Evolutionary conservation across 2,329 filamentous ascomycete species (phyloP).

Genomic region (Fusarium brevicatenulatum): DNA sequence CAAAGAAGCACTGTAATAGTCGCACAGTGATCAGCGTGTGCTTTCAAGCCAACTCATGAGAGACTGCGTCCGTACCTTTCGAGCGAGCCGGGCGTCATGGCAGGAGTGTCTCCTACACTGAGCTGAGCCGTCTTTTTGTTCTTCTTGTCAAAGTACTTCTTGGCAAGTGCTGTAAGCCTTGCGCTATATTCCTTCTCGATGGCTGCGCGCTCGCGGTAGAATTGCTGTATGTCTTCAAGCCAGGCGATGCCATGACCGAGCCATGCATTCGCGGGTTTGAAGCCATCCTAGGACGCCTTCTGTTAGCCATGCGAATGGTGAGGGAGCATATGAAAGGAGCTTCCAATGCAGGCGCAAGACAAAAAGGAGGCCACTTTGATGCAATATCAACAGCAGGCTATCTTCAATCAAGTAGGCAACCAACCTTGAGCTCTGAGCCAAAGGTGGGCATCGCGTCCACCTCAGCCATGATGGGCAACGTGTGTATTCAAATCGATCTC

Average conservation of each 20-base stretch:
- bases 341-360: slow-evolving; percentile 21
- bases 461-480: slow-evolving; percentile 73
- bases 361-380: neutral
- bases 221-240: slow-evolving; percentile 96
- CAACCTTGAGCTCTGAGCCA: slow-evolving; percentile 92
- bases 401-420: slow-evolving; percentile 31
- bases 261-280: slow-evolving; percentile 95
- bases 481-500: slow-evolving; percentile 31
- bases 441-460: slow-evolving; percentile 87
- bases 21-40: slow-evolving; percentile 37
- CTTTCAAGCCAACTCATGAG: neutral
- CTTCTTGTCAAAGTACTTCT: slow-evolving; percentile 98
- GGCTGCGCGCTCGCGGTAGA: slow-evolving; percentile 91
- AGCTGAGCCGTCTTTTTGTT: slow-evolving; percentile 85
- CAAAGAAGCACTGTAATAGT: slow-evolving; percentile 77
- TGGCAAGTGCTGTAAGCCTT: slow-evolving; percentile 86
- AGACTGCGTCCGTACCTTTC: slow-evolving; percentile 69
- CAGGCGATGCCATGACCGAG: slow-evolving; percentile 88
- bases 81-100: slow-evolving; percentile 92
- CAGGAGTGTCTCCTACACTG: slow-evolving; percentile 92
- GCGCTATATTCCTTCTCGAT: slow-evolving; percentile 98
- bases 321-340: slow-evolving; percentile 7
- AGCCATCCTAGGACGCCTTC: slow-evolving; percentile 79
- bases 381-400: neutral
- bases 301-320: slow-evolving; percentile 11